phyloP scores from a whole-genome alignment of 2,329 filamentous ascomycete species.

The Davidsoniella virescens region DNA sequence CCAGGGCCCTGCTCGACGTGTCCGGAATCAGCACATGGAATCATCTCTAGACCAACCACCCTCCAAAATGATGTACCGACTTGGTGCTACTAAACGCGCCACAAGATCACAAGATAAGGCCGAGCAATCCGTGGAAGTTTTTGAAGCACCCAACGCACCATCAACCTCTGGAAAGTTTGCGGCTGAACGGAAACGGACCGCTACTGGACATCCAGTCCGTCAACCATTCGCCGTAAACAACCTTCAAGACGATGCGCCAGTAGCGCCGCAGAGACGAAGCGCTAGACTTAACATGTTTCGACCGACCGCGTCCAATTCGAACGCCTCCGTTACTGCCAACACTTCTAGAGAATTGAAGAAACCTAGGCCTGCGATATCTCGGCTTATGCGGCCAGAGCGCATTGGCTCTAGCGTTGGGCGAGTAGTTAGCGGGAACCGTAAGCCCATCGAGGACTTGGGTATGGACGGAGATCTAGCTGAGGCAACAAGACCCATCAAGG shows the following conservation, averaged over 20 bases:
- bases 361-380: constrained; percentile 54
- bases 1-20: constrained; percentile 35
- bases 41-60: constrained; percentile 20
- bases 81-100: constrained; percentile 27
- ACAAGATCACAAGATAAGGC: constrained; percentile 23
- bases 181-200: constrained; percentile 67
- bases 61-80: constrained; percentile 45
- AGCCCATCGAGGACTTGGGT: constrained; percentile 48
- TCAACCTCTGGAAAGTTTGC: constrained; percentile 24
- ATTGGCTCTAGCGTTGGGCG: constrained; percentile 60
- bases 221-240: constrained; percentile 23
- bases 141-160: constrained; percentile 25
- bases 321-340: constrained; percentile 23
- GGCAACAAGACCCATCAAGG: constrained; percentile 20
- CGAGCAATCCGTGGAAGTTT: constrained; percentile 20
- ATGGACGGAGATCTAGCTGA: constrained; percentile 58
- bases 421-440: constrained; percentile 81
- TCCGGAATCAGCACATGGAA: constrained; percentile 24
- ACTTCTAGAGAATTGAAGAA: constrained; percentile 61
- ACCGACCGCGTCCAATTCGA: constrained; percentile 49
- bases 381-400: constrained; percentile 48
- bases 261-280: constrained; percentile 50
- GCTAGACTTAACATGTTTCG: constrained; percentile 55
- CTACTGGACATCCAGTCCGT: constrained; percentile 64
- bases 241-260: constrained; percentile 41